A percentile compares a stretch with the other conserved stretches of the same genome.
Evolutionary conservation across 345 rosid genomes (phyloP).

Genomic region (Eucalyptus marginata): DNA sequence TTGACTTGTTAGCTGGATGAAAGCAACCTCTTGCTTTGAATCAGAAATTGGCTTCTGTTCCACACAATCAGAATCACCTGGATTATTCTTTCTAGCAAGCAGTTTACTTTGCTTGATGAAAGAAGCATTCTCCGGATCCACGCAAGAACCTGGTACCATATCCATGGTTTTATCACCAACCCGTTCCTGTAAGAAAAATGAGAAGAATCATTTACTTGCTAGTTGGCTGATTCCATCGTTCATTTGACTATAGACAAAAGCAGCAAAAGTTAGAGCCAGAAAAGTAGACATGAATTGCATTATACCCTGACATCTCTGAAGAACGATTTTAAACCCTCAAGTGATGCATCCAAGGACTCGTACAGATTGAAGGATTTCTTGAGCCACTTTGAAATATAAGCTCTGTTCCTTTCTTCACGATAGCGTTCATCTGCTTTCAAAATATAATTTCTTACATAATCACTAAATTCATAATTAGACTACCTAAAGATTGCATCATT

Average conservation of each 20-base stretch:
- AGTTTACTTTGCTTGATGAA: slow-evolving; percentile 7
- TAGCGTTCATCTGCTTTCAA: slow-evolving; percentile 67
- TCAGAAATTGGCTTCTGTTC: slow-evolving; percentile 6
- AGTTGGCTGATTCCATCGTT: background rate
- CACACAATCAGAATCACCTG: slow-evolving; percentile 11
- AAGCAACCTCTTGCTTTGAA: slow-evolving; percentile 7
- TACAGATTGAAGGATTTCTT: slow-evolving; percentile 61
- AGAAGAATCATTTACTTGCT: background rate
- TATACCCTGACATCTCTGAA: slow-evolving; percentile 73
- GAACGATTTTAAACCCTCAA: slow-evolving; percentile 56
- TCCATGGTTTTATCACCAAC: slow-evolving; percentile 21
- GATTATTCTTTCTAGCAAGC: slow-evolving; percentile 13
- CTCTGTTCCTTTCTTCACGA: slow-evolving; percentile 55
- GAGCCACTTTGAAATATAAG: slow-evolving; percentile 85
- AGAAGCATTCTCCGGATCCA: slow-evolving; percentile 4
- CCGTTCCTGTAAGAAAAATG: slow-evolving; percentile 35
- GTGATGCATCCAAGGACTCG: slow-evolving; percentile 44
- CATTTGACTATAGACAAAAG: background rate
- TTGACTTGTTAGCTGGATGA: slow-evolving; percentile 11
- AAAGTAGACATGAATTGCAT: background rate
- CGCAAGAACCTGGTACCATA: slow-evolving; percentile 6
- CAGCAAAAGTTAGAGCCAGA: background rate
- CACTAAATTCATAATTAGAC: background rate
- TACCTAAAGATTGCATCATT: background rate
- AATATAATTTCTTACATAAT: background rate